Evolutionary conservation across 1,139 yeast genomes (phyloP).

Genomic region (Diutina rugosa): DNA sequence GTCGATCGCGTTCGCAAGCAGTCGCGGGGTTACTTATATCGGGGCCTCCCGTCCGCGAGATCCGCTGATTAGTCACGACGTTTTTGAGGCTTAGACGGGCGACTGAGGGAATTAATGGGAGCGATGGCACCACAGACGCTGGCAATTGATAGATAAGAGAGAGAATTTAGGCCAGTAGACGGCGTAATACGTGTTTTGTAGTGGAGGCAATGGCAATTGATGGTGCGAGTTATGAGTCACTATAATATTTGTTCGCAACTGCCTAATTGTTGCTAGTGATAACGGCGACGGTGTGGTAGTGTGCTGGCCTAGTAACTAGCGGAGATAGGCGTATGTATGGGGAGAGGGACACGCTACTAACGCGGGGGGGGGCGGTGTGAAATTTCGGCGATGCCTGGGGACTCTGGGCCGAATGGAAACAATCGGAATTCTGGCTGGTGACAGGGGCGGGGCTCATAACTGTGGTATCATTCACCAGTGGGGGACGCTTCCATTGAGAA

Average conservation of each 20-base stretch:
- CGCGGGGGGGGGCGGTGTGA: too few relatives aligned
- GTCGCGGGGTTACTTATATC: background rate
- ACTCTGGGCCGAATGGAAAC: background rate
- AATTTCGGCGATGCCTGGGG: background rate
- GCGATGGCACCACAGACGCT: background rate
- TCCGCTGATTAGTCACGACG: background rate
- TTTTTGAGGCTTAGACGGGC: background rate
- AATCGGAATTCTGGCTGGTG: background rate
- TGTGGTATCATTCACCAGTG: too few relatives aligned
- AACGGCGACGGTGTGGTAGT: background rate
- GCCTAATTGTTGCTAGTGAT: background rate
- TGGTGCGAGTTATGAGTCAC: background rate
- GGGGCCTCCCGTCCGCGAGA: background rate
- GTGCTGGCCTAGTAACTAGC: background rate
- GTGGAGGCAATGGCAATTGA: background rate
- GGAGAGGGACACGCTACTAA: too few relatives aligned
- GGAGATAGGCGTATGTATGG: background rate
- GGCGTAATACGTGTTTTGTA: too few relatives aligned
- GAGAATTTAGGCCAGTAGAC: too few relatives aligned
- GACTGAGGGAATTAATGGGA: background rate
- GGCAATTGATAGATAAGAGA: too few relatives aligned
- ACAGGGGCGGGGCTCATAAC: background rate
- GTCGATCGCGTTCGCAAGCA: background rate
- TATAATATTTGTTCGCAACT: background rate
- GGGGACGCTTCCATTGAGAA: too few relatives aligned